These are phyloP conservation scores for Penicillium sp. DNA, from an alignment of 2,329 filamentous ascomycete species.

Conservation along the genomic window DNA sequence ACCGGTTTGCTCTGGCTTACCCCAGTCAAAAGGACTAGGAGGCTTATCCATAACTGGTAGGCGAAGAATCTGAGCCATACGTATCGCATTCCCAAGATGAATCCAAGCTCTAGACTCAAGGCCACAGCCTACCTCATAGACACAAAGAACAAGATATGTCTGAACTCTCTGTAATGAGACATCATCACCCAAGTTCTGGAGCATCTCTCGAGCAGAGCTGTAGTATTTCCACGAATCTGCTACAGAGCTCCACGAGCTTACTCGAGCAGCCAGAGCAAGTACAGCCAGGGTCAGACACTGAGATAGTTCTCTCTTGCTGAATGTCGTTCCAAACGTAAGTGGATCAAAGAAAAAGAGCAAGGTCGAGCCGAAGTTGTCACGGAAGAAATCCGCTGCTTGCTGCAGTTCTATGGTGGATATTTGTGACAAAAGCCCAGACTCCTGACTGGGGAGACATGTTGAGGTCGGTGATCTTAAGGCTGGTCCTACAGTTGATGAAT, in stretches of 20 bases:
- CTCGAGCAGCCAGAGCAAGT: conserved; percentile 4
- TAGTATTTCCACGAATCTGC: conserved; percentile 1
- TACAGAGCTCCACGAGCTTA: neutral
- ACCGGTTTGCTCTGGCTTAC: neutral
- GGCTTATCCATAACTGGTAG: conserved; percentile 9
- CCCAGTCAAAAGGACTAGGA: conserved; percentile 8
- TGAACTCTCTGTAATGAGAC: conserved; percentile 2
- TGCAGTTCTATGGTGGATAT: conserved; percentile 4
- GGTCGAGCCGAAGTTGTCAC: conserved; percentile 12
- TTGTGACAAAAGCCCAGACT: neutral
- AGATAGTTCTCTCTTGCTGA: conserved; percentile 4
- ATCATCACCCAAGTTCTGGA: neutral
- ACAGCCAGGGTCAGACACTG: neutral
- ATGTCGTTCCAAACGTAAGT: conserved; percentile 5
- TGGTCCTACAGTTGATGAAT: neutral
- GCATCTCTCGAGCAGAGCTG: neutral
- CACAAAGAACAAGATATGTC: conserved; percentile 13
- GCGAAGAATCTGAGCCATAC: conserved; percentile 12
- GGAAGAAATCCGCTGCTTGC: conserved; percentile 9
- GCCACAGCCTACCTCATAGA: conserved; percentile 12
- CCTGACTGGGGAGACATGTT: neutral
- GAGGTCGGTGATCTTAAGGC: neutral
- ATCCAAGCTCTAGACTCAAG: conserved; percentile 13
- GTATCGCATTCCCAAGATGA: conserved; percentile 8
- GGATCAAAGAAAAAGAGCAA: conserved; percentile 14